These are phyloP conservation scores for Saxispiralis lemnorum DNA, from an alignment of 495 filamentous ascomycete species.

Conservation along the genomic window DNA sequence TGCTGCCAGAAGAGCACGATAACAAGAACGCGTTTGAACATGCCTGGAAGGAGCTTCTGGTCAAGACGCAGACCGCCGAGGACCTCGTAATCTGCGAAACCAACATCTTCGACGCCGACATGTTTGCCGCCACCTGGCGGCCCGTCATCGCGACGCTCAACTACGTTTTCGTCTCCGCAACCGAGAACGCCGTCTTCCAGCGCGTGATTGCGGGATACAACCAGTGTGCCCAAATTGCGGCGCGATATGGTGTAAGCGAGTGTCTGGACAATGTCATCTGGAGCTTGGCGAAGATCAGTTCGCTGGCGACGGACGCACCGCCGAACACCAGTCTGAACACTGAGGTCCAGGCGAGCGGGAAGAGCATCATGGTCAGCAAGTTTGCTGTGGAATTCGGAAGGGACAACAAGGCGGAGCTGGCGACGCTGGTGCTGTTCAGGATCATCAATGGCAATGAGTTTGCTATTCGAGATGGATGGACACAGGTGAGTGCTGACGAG, in stretches of 20 bases:
- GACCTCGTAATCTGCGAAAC: slow-evolving; percentile 68
- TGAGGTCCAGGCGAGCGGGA: slow-evolving; percentile 67
- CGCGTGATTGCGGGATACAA: slow-evolving; percentile 86
- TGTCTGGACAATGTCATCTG: slow-evolving; percentile 81
- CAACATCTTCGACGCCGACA: slow-evolving; percentile 89
- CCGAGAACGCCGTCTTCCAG: slow-evolving; percentile 90
- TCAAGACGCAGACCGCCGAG: slow-evolving; percentile 64
- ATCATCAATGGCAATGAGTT: slow-evolving; percentile 70
- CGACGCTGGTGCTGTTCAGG: slow-evolving; percentile 82
- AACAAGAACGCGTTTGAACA: slow-evolving; percentile 92
- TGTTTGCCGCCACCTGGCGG: slow-evolving; percentile 94
- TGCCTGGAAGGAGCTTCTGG: slow-evolving; percentile 82
- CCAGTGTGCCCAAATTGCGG: slow-evolving; percentile 86
- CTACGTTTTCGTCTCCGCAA: slow-evolving; percentile 97
- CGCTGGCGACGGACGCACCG: slow-evolving; percentile 51
- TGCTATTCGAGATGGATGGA: slow-evolving; percentile 63
- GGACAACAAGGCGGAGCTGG: slow-evolving; percentile 82
- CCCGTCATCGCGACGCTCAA: slow-evolving; percentile 86
- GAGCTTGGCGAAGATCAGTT: slow-evolving; percentile 77
- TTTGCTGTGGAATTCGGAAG: slow-evolving; percentile 90
- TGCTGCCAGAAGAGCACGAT: slow-evolving; percentile 91
- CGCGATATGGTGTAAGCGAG: slow-evolving; percentile 66
- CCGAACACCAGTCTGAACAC: slow-evolving; percentile 85
- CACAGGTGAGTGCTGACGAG: slow-evolving; percentile 41
- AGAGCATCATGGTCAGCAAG: slow-evolving; percentile 97